A percentile compares a stretch with the other conserved stretches of the same genome.
Evolutionary conservation across 148 eudicot species (phyloP).

Genomic region (Cornus suecica): DNA sequence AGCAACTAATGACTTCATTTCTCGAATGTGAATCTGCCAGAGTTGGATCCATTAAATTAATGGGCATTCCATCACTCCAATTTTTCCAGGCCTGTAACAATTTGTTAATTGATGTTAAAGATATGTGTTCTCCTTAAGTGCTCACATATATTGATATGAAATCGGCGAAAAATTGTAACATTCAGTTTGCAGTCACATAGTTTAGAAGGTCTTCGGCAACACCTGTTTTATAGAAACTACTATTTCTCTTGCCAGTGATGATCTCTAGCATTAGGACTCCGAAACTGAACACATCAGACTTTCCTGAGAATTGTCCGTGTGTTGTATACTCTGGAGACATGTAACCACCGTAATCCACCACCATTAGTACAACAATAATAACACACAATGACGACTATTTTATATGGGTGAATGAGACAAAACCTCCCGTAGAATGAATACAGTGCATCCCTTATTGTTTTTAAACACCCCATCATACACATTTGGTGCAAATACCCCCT

Average conservation of each 20-base stretch:
- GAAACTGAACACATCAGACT: slow-evolving; percentile 57
- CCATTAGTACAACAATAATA: slow-evolving; percentile 17
- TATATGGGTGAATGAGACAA: too few relatives aligned
- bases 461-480: too few relatives aligned
- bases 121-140: too few relatives aligned
- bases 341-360: too few relatives aligned
- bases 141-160: too few relatives aligned
- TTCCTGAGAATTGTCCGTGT: slow-evolving; percentile 39
- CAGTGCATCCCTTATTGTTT: too few relatives aligned
- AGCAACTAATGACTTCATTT: slow-evolving; percentile 23
- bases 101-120: background rate
- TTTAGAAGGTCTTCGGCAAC: slow-evolving; percentile 25
- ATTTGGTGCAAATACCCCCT: too few relatives aligned
- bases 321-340: slow-evolving; percentile 5
- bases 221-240: slow-evolving; percentile 10
- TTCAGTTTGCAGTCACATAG: slow-evolving; percentile 28
- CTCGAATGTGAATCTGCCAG: background rate
- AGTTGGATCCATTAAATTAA: slow-evolving; percentile 17
- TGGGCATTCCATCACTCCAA: slow-evolving; percentile 26
- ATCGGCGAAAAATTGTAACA: background rate
- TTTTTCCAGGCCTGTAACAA: slow-evolving; percentile 29
- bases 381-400: slow-evolving; percentile 15
- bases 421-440: too few relatives aligned
- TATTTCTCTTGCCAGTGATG: slow-evolving; percentile 33
- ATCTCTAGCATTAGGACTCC: slow-evolving; percentile 52